A percentile compares a stretch with the other conserved stretches of the same genome.
These are phyloP conservation scores for Malania oleifera DNA, from an alignment of 164 flowering plant genomes.

Conservation along the genomic window DNA sequence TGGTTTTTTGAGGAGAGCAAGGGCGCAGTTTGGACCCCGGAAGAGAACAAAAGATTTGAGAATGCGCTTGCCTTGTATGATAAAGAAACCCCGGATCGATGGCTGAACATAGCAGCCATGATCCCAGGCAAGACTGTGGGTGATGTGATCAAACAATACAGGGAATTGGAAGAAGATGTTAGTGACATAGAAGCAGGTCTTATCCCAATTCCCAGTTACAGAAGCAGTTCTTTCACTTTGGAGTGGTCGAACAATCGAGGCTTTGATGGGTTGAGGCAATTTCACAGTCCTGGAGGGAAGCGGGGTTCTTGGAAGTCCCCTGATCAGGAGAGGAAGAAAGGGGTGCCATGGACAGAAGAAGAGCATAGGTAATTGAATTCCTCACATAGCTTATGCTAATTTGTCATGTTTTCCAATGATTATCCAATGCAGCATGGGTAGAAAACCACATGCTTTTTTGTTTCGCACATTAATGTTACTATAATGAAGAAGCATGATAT, in stretches of 20 bases:
- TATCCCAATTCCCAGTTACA: neutral
- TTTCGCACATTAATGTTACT: no score
- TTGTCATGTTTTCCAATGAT: neutral
- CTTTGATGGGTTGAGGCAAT: neutral
- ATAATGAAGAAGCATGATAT: no score
- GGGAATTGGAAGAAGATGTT: constrained; percentile 4
- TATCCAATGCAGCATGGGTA: neutral
- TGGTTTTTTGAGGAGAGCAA: no score
- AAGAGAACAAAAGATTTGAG: no score
- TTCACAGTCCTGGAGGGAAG: neutral
- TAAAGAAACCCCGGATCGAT: no score
- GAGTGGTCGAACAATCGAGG: neutral
- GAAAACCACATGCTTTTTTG: neutral
- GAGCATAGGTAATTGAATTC: no score
- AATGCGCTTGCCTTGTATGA: no score
- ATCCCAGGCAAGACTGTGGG: neutral
- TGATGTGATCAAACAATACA: neutral
- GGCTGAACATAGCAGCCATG: no score
- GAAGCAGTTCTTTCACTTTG: neutral
- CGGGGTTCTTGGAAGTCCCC: neutral
- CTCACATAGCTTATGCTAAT: neutral
- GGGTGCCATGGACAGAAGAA: no score
- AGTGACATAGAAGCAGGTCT: neutral
- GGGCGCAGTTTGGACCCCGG: no score
- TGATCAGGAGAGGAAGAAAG: no score